Evolutionary conservation across 805 yeast genomes (phyloP).

Genomic region (Lipomyces mesembrius): DNA sequence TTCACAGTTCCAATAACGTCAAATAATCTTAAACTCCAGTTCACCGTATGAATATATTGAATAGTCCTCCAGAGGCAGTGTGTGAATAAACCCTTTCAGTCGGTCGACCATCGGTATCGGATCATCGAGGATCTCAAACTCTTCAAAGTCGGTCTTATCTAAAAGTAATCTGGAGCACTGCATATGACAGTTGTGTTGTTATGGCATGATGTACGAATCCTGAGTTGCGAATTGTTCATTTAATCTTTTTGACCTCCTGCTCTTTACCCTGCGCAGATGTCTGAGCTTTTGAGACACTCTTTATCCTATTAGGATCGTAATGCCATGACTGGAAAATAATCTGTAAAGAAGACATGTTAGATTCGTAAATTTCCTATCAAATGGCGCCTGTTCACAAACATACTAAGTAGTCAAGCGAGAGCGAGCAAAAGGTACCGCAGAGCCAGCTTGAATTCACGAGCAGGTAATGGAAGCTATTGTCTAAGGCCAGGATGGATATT

Average conservation of each 20-base stretch:
- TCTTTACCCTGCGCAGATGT: background rate
- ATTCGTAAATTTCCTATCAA: background rate
- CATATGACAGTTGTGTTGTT: background rate
- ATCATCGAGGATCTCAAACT: background rate
- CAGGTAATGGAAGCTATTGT: conserved; percentile 69
- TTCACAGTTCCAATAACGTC: background rate
- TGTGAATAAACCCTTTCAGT: no score
- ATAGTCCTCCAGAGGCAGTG: no score
- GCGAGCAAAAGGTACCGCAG: conserved; percentile 87
- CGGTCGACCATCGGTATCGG: background rate
- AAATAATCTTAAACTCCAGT: background rate
- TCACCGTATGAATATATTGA: no score
- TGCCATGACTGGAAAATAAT: conserved; percentile 36
- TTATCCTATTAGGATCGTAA: conserved; percentile 20
- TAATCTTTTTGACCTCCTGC: background rate
- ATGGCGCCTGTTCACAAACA: background rate
- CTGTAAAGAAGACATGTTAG: conserved; percentile 9
- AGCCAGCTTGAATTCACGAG: conserved; percentile 90
- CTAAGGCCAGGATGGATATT: conserved; percentile 72
- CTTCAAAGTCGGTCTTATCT: background rate
- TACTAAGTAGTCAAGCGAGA: conserved; percentile 61
- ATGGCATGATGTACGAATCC: background rate
- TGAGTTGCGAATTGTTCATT: background rate
- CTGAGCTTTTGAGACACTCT: background rate
- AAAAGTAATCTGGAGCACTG: no score